Percentiles rank a stretch among this genome's conserved stretches.
Conservation (phyloP, 352 stramenopile genomes). For the Globisporangium megalacanthum region DNA sequence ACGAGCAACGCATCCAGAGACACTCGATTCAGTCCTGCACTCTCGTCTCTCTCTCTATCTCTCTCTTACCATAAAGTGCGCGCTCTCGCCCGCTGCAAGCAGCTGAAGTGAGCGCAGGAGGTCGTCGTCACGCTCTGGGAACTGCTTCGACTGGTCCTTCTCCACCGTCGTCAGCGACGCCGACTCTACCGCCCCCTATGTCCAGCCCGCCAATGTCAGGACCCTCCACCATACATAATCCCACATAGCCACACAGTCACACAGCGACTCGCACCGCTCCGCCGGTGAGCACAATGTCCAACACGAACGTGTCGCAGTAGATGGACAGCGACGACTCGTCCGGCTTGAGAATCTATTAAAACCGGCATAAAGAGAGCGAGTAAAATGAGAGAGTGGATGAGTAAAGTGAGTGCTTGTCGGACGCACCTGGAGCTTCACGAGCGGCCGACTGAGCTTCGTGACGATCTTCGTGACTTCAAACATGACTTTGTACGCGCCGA, state of each 20-base stretch:
- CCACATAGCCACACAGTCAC: neutral
- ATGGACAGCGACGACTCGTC: constrained; percentile 82
- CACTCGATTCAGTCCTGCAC: neutral
- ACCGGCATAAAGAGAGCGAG: neutral
- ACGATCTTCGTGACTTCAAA: constrained; percentile 88
- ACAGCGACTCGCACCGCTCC: constrained; percentile 34
- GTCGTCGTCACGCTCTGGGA: constrained; percentile 78
- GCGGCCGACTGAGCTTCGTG: constrained; percentile 73
- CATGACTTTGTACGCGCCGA: constrained; percentile 86
- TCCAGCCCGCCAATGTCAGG: too few species aligned
- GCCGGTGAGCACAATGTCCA: constrained; percentile 75
- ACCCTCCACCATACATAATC: too few species aligned
- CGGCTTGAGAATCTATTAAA: constrained; percentile 69
- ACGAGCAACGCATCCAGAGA: neutral
- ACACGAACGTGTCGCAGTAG: constrained; percentile 87
- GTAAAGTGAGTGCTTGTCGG: neutral
- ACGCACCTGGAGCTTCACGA: constrained; percentile 65
- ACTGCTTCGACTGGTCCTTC: constrained; percentile 84
- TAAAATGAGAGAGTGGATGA: neutral
- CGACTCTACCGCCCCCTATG: constrained; percentile 57
- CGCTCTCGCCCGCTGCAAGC: constrained; percentile 65
- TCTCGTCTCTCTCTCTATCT: too few species aligned
- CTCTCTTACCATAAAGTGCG: constrained; percentile 55
- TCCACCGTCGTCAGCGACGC: constrained; percentile 80
- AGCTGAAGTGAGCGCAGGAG: constrained; percentile 60